A percentile compares a stretch with the other conserved stretches of the same genome.
Conservation (phyloP, 2,329 filamentous ascomycete species). For the Sclerotinia subarctica region DNA sequence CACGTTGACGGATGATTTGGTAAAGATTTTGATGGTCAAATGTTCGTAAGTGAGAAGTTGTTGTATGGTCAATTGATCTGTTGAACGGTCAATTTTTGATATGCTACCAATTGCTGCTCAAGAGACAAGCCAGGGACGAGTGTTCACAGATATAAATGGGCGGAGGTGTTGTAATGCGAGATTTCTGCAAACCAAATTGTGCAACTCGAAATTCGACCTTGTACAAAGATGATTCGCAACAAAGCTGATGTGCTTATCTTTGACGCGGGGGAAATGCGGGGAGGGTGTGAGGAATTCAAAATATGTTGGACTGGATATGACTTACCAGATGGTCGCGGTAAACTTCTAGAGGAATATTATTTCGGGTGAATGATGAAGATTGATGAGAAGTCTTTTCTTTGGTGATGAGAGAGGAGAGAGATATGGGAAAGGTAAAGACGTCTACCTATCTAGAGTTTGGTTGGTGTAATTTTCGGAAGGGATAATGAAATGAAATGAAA, state of each 20-base stretch:
- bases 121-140: not conserved
- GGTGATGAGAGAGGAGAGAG: not conserved
- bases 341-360: not conserved
- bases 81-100: not conserved
- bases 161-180: not conserved
- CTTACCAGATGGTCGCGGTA: not conserved
- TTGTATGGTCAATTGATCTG: not conserved
- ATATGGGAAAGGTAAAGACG: not conserved
- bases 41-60: not conserved
- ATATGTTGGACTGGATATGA: not conserved
- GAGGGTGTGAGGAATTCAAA: not conserved
- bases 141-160: not conserved
- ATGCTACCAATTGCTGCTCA: too few relatives aligned
- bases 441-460: not conserved
- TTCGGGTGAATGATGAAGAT: not conserved
- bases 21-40: not conserved
- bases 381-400: not conserved
- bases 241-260: not conserved
- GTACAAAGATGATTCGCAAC: not conserved
- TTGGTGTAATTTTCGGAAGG: slow-evolving; percentile 1
- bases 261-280: not conserved
- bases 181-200: not conserved
- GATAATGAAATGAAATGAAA: not conserved
- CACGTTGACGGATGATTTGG: not conserved
- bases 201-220: not conserved